These are phyloP conservation scores for Clitocybe nebularis DNA, from an alignment of 1,284 basidiomycete genomes.

Conservation along the genomic window DNA sequence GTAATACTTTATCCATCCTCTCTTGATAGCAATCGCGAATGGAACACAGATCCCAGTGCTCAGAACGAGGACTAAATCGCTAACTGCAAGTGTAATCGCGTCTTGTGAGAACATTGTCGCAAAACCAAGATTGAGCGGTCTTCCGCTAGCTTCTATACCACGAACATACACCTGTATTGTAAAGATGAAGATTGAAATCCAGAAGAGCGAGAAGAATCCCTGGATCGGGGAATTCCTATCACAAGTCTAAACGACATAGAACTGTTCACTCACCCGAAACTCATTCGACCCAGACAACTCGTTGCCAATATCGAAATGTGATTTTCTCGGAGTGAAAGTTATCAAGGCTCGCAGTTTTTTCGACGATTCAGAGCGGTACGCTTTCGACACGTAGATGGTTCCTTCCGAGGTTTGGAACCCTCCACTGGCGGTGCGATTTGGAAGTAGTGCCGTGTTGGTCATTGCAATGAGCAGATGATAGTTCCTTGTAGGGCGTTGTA, in stretches of 20 bases:
- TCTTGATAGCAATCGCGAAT: constrained; percentile 74
- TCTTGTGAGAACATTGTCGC: constrained; percentile 88
- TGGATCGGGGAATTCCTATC: constrained; percentile 21
- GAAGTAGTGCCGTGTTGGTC: neutral
- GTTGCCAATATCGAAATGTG: constrained; percentile 81
- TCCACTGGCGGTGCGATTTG: constrained; percentile 32
- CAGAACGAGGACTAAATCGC: constrained; percentile 78
- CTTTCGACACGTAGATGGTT: constrained; percentile 71
- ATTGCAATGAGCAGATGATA: neutral
- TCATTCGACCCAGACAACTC: constrained; percentile 72
- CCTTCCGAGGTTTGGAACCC: constrained; percentile 57
- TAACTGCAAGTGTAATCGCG: constrained; percentile 78
- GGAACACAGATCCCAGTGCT: constrained; percentile 79
- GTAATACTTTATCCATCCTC: constrained; percentile 78
- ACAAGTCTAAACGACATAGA: neutral
- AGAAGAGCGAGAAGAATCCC: constrained; percentile 94
- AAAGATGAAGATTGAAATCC: constrained; percentile 83
- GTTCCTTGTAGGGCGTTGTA: neutral
- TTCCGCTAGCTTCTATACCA: constrained; percentile 74
- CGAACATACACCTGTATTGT: constrained; percentile 74
- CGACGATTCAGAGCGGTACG: constrained; percentile 60
- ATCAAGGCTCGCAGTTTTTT: constrained; percentile 74
- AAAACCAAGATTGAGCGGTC: constrained; percentile 78
- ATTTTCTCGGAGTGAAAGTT: constrained; percentile 81
- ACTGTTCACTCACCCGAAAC: constrained; percentile 63